These are phyloP conservation scores for Lentinula raphanica DNA, from an alignment of 768 basidiomycete species.

Conservation along the genomic window DNA sequence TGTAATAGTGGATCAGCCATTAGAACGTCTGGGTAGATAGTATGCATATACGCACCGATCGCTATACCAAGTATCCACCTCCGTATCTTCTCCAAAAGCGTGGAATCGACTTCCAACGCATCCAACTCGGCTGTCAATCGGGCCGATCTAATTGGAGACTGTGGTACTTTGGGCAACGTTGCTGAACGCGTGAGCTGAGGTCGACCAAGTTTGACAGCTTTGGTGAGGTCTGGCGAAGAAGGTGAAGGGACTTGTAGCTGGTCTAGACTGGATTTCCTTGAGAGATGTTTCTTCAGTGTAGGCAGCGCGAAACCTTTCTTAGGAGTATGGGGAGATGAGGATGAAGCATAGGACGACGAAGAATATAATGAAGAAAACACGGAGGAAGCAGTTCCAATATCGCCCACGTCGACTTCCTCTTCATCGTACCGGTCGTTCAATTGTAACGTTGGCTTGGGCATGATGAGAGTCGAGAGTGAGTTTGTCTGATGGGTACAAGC, in stretches of 20 bases:
- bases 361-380: slow-evolving; percentile 2
- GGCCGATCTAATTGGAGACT: slow-evolving; percentile 23
- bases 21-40: neutral
- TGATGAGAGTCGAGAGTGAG: slow-evolving; percentile 2
- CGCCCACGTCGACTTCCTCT: slow-evolving; percentile 9
- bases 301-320: slow-evolving; percentile 2
- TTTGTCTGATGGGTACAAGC: neutral
- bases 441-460: slow-evolving; percentile 8
- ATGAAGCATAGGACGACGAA: slow-evolving; percentile 2
- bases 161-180: slow-evolving; percentile 39
- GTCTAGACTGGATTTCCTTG: slow-evolving; percentile 18
- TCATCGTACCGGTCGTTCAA: slow-evolving; percentile 2
- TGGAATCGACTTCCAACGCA: slow-evolving; percentile 42
- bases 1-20: slow-evolving; percentile 20
- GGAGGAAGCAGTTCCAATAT: neutral
- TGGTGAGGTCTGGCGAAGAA: slow-evolving; percentile 18
- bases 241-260: slow-evolving; percentile 16
- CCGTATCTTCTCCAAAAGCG: slow-evolving; percentile 44
- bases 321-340: neutral
- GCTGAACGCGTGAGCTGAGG: slow-evolving; percentile 34
- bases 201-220: slow-evolving; percentile 11
- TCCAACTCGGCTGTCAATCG: slow-evolving; percentile 30
- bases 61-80: slow-evolving; percentile 67
- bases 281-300: slow-evolving; percentile 7
- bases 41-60: slow-evolving; percentile 41